phyloP scores from a whole-genome alignment of 495 filamentous ascomycete species.

The Hypoxylon subgilvum region DNA sequence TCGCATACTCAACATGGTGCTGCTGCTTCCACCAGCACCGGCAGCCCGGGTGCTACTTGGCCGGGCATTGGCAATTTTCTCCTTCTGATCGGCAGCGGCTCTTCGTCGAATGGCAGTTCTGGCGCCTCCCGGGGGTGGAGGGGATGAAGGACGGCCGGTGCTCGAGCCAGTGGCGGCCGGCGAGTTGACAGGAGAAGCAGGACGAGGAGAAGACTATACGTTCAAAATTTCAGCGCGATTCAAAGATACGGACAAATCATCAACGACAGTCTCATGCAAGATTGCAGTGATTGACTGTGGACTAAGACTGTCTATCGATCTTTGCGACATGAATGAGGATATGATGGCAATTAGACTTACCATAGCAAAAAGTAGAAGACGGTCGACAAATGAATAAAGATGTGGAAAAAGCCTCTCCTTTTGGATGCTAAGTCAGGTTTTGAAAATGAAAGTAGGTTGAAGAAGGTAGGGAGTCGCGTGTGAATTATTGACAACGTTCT shows the following conservation, averaged over 20 bases:
- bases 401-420: constrained; percentile 6
- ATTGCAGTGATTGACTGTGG: background rate
- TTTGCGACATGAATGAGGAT: constrained; percentile 1
- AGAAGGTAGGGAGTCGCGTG: constrained; percentile 30
- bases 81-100: constrained; percentile 93
- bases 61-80: constrained; percentile 87
- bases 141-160: constrained; percentile 79
- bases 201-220: constrained; percentile 74
- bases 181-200: constrained; percentile 64
- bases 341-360: constrained; percentile 14
- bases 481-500: constrained; percentile 13
- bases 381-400: constrained; percentile 1
- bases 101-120: constrained; percentile 92
- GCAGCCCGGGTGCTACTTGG: constrained; percentile 90
- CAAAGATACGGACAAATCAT: background rate
- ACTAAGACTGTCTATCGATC: background rate
- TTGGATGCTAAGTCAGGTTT: background rate
- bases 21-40: constrained; percentile 92
- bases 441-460: constrained; percentile 23
- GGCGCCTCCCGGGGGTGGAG: constrained; percentile 89
- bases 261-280: background rate
- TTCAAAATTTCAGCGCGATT: constrained; percentile 20
- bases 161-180: constrained; percentile 64
- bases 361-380: constrained; percentile 21
- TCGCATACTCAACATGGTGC: constrained; percentile 89